phyloP scores from a whole-genome alignment of 177 flowering plant species.

The Vitis hybrid region DNA sequence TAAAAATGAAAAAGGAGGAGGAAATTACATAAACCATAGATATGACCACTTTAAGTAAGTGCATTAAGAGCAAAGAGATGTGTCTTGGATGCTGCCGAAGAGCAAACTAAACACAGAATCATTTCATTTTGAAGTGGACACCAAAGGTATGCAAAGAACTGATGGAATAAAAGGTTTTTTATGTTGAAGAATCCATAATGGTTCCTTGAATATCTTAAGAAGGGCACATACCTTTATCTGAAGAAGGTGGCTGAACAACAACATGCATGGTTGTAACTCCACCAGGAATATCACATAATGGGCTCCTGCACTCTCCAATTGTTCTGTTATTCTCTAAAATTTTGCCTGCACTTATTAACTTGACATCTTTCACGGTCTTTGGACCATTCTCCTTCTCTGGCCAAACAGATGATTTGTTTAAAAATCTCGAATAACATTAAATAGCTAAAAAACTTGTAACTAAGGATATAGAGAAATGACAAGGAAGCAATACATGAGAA shows the following conservation, averaged over 20 bases:
- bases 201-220: too few species aligned
- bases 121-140: too few species aligned
- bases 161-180: too few species aligned
- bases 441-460: neutral
- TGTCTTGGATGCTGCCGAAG: too few species aligned
- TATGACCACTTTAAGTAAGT: too few species aligned
- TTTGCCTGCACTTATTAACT: conserved; percentile 64
- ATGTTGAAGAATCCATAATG: too few species aligned
- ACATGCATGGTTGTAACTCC: conserved; percentile 74
- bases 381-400: conserved; percentile 65
- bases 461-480: neutral
- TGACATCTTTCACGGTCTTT: conserved; percentile 62
- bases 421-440: neutral
- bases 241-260: conserved; percentile 50
- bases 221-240: conserved; percentile 40
- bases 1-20: neutral
- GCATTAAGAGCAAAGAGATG: too few species aligned
- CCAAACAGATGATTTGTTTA: conserved; percentile 5
- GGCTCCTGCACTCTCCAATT: conserved; percentile 58
- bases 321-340: conserved; percentile 63
- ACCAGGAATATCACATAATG: conserved; percentile 53
- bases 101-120: too few species aligned
- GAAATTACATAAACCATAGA: too few species aligned
- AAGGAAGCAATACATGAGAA: neutral
- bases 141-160: too few species aligned